Percentiles rank a stretch among this genome's conserved stretches.
Evolutionary conservation across 805 yeast species (phyloP).

Genomic region (Wickerhamomyces sydowiorum): DNA sequence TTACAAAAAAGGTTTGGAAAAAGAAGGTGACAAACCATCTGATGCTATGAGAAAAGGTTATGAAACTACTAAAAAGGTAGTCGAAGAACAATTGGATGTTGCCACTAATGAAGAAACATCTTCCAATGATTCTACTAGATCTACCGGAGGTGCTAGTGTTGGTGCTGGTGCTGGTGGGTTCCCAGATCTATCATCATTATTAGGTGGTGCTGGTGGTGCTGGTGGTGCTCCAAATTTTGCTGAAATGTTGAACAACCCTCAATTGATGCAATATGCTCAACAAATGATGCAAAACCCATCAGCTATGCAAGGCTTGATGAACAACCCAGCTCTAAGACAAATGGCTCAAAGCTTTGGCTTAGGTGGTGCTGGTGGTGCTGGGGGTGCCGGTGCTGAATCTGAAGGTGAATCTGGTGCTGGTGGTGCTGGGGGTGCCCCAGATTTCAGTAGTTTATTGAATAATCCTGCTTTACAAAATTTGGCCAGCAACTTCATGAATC

Average conservation of each 20-base stretch:
- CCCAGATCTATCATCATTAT: slow-evolving; percentile 69
- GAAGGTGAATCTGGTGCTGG: slow-evolving; percentile 3
- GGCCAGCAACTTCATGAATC: slow-evolving; percentile 61
- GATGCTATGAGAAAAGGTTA: slow-evolving; percentile 91
- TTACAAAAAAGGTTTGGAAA: slow-evolving; percentile 78
- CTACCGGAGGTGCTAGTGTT: slow-evolving; percentile 21
- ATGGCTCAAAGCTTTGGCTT: slow-evolving; percentile 77
- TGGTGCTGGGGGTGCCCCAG: slow-evolving; percentile 35
- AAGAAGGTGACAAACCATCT: slow-evolving; percentile 78
- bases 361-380: slow-evolving; percentile 44
- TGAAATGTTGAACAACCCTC: slow-evolving; percentile 84
- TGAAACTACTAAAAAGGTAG: slow-evolving; percentile 87
- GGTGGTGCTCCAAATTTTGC: slow-evolving; percentile 71
- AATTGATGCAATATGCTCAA: slow-evolving; percentile 83
- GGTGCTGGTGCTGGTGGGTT: slow-evolving; percentile 41
- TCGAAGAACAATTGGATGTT: slow-evolving; percentile 62
- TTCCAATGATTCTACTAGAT: slow-evolving; percentile 22
- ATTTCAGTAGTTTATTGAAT: slow-evolving; percentile 66
- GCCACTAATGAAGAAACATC: slow-evolving; percentile 23
- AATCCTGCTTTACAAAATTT: slow-evolving; percentile 72
- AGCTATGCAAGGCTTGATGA: slow-evolving; percentile 68
- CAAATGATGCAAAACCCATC: slow-evolving; percentile 81
- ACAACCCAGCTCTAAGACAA: slow-evolving; percentile 71
- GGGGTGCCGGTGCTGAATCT: slow-evolving; percentile 15
- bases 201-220: slow-evolving; percentile 57